Conservation (phyloP, 164 flowering plant species). For the Piper betle region DNA sequence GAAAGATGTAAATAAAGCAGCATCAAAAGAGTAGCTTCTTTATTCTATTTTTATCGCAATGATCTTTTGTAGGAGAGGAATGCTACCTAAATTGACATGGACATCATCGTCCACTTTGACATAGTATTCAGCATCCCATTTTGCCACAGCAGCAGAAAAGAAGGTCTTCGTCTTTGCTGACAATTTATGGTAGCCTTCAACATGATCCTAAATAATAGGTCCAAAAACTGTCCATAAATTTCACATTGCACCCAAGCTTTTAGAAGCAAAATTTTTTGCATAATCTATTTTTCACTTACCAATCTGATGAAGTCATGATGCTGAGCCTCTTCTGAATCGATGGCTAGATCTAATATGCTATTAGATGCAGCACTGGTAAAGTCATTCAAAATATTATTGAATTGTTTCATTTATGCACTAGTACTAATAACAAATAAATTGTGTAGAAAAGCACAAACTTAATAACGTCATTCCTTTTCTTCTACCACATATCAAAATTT, state of each 20-base stretch:
- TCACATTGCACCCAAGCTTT: not conserved
- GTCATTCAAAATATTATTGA: conserved; percentile 8
- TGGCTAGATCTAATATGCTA: conserved; percentile 80
- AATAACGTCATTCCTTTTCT: too few species aligned
- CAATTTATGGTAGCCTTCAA: conserved; percentile 91
- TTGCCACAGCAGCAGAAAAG: conserved; percentile 80
- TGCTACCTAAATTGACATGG: conserved; percentile 82
- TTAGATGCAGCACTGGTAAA: conserved; percentile 64
- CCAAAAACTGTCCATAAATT: not conserved
- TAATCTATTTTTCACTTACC: conserved; percentile 21
- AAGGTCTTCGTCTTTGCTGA: conserved; percentile 90
- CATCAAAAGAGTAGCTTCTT: not conserved
- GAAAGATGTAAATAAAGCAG: too few species aligned
- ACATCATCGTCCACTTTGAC: conserved; percentile 97
- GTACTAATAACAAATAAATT: too few species aligned
- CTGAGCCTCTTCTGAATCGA: conserved; percentile 78
- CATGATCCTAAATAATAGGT: conserved; percentile 45
- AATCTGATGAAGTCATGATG: conserved; percentile 80
- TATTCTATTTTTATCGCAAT: too few species aligned
- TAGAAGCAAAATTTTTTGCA: too few species aligned
- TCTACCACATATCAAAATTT: too few species aligned
- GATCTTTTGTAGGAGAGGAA: not conserved
- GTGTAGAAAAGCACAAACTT: too few species aligned
- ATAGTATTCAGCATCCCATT: conserved; percentile 94
- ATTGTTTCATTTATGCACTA: not conserved